Base-by-base conservation (phyloP, 352 stramenopile genomes). In the Globisporangium recalcitrans region DNA sequence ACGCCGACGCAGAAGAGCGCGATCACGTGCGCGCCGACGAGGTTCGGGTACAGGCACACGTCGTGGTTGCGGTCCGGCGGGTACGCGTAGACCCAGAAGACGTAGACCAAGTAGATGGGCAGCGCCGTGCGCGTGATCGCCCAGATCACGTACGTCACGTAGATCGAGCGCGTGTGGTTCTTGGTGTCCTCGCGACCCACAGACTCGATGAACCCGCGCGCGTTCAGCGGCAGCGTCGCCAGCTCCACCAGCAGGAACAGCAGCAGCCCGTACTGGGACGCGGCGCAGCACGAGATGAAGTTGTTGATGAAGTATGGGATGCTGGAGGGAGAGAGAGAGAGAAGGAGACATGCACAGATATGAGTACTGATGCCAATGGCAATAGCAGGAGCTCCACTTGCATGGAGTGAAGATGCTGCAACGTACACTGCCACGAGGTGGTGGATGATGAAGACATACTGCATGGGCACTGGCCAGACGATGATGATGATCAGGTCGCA, bases 251-350 rank as follows among this genome's bases (percentile, higher is more conserved):
- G 77, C 52, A 93, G 65, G 42, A 90, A 93, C 29, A 93, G 70
- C 48, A 91, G 64, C 51, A 93, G 62, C 4, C 80, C 82, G 44
- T 90, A 93, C 58, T 91, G 81, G 13, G 77, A 87, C 16, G 82
- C 81, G 11, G 75, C 81, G 56, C 85, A 93, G 69, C 82, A 91
- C 51, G 85, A 85, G 19, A 90, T 65, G 58, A 93, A 93, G 68
- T 93, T 93, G 79, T 93, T 91, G 70, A 93, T 90, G 11, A 85
- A 78, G 65, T 93, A 93, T 36, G 85, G 85, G 10, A 91, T 64
- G 13, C 83, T 92, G 60, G 14, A 56, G 19, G 53, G 7, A 36
- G 24, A 34, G 22, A 58, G 24, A 54, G 26, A 31, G 10, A 26
- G 21, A 11, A 5, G 38, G 14, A 24, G 4, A 40, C 19, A n/a